Base-by-base conservation (phyloP, 2,329 filamentous ascomycete genomes). In the Paracorniculantispora psalliotae region DNA sequence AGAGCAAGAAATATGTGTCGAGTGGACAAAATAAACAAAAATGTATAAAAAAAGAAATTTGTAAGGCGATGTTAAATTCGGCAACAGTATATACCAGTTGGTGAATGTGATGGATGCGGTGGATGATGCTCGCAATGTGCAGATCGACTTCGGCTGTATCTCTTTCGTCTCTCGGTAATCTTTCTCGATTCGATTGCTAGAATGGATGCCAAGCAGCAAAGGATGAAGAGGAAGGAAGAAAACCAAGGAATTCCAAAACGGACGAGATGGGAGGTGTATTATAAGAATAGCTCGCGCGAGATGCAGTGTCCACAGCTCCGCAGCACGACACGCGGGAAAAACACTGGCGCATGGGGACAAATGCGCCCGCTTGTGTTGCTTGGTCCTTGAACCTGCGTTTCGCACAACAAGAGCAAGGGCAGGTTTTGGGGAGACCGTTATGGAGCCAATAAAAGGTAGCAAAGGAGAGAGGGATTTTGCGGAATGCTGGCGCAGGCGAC, bases 401-500 rank as follows among this genome's bases (percentile, higher is more conserved):
- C 28, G 30, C 33, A n/a, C 9, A 12, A 23, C 37, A 12, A 26
- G 17, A 46, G 25, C 21, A 30, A 44, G 23, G 17, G 25, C 9
- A 54, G n/a, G n/a, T n/a, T n/a, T n/a, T n/a, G 15, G 21, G 30
- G 17, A 35, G 1, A 37, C 5, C n/a, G 33, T 26, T n/a, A 51
- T 50, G 47, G 37, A 26, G 39, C 46, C 56, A 50, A 50, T 51
- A 58, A 51, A 50, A 30, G 9, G 8, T 5, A 15, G 2, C 7
- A 25, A 13, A 17, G 47, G 46, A 23, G 44, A 49, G 55, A 46
- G 55, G 50, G n/a, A n/a, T n/a, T n/a, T 50, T 50, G 25, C 37
- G 56, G 56, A 58, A 58, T 58, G 56, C 26, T 58, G 56, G 56
- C 56, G 55, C 44, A 19, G 55, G 35, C 54, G 25, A 30, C 52